A percentile compares a stretch with the other conserved stretches of the same genome.
Evolutionary conservation across 1,284 basidiomycete genomes (phyloP).

Genomic region (Trichosporon sp.): DNA sequence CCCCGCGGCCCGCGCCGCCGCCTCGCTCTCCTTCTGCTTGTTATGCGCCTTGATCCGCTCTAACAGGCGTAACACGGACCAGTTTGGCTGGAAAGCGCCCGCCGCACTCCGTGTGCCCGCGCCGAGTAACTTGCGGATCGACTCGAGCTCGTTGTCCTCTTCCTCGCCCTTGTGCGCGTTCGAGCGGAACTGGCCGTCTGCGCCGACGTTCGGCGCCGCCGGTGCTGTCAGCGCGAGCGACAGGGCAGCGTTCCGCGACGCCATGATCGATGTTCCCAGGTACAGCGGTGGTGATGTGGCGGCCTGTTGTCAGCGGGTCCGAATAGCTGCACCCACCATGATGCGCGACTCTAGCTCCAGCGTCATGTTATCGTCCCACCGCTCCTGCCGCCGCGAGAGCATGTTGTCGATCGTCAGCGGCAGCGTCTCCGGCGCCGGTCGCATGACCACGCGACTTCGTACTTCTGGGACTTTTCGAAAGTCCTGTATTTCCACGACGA

Average conservation of each 20-base stretch:
- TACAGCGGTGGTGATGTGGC: constrained; percentile 50
- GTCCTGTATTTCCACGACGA: constrained; percentile 50
- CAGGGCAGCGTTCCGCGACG: constrained; percentile 47
- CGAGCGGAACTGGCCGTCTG: constrained; percentile 36
- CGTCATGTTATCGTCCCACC: constrained; percentile 45
- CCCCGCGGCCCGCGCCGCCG: constrained; percentile 15
- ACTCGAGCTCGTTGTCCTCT: constrained; percentile 29
- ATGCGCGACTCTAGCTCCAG: constrained; percentile 49
- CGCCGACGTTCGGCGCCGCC: constrained; percentile 34
- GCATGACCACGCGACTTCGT: constrained; percentile 46
- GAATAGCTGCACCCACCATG: constrained; percentile 32
- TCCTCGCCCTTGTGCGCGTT: constrained; percentile 11
- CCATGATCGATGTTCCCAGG: constrained; percentile 48
- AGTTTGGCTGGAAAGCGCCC: constrained; percentile 36
- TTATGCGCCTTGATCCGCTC: constrained; percentile 26
- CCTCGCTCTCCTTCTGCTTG: constrained; percentile 18
- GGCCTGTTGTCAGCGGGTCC: constrained; percentile 32
- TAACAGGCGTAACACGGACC: constrained; percentile 35
- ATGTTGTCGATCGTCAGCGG: constrained; percentile 46
- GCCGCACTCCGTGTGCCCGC: constrained; percentile 26
- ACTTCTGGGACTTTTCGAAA: constrained; percentile 37
- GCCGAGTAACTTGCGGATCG: constrained; percentile 35
- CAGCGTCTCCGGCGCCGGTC: constrained; percentile 47
- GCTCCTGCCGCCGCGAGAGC: constrained; percentile 40
- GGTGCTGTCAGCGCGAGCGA: constrained; percentile 44